Base-by-base conservation (phyloP, 495 filamentous ascomycete genomes). In the Annulohypoxylon nitens region DNA sequence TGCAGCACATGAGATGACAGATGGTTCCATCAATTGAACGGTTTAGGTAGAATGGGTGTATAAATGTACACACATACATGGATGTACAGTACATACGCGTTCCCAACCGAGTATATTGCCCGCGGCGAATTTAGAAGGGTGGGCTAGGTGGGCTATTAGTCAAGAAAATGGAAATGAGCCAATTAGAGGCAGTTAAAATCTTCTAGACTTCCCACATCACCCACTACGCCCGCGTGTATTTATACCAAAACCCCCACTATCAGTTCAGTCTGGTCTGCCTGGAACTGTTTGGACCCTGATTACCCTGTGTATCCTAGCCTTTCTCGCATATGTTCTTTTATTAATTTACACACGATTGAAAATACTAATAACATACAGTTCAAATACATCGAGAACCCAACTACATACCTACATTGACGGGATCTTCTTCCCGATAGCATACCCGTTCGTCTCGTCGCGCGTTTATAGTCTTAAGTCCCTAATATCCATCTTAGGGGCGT, bases 201-300 rank as follows among this genome's bases (percentile, higher is more conserved):
- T 18, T 57, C 2, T 25, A 62, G 16, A 10, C 61, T 62, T 70
- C 33, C 66, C 66, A 74, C 55, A 39, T 37, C 39, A 18, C 71
- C 71, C 71, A 57, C 71, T n/a, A 48, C 39, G 39, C 47, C 61
- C 66, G 54, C 43, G 41, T 47, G n/a, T 59, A 62, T 57, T 69
- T 53, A 41, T 66, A 66, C 45, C 23, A 20, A 10, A 74, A 66
- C 66, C 66, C 65, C 71, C 65, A 69, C 65, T 62, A 53, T 48
- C n/a, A 39, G 12, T 39, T 58, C 50, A 65, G 43, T 59, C 53
- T 64, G 54, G 69, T 30, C 30, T 30, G 30, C 30, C 5, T 30
- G 30, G 30, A 67, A 69, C 51, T 64, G 36, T 25, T 57, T 69
- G 66, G 66, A 69, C 71, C 66, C 65, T 74, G 66, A 69, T 48